Base-by-base conservation (phyloP, 2,329 filamentous ascomycete species). In the Ophiostoma montium region DNA sequence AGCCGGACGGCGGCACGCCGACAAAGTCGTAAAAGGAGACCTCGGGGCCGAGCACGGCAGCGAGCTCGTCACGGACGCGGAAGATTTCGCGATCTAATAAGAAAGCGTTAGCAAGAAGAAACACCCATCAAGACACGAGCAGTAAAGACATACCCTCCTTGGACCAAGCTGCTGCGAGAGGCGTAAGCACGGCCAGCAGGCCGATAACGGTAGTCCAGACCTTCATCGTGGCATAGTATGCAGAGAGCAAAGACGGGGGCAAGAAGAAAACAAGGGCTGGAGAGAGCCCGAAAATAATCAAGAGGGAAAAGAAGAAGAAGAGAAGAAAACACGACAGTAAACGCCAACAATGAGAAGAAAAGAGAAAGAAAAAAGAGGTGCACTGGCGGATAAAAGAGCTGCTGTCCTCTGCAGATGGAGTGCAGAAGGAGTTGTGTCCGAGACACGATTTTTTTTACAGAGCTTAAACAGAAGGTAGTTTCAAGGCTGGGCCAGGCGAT, bases 31-130 rank as follows among this genome's bases (percentile, higher is more conserved):
- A 98, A 68, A 98, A 98, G 58, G 86, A 92, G 52, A 86, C 75
- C 54, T 85, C 82, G 47, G 72, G 60, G 51, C 92, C 88, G 64
- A 95, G 86, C 56, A 80, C 71, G 41, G 78, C 68, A 53, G 76
- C 70, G 50, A 98, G 77, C 64, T 96, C 92, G 68, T 95, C 88
- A 61, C 83, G 83, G 54, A 98, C 75, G 59, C 88, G 85, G 71
- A 98, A 98, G 70, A 98, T 96, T 69, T 98, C 92, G 63, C 94
- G 87, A 68, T 98, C 92, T 94, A 8, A 60, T 94, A 8, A 60
- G 32, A 18, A 12, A 1, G n/a, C 3, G 18, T 46, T 46, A 46
- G 32, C 27, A 21, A 9, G 23, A 23, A 7, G 44, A 13, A 11
- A n/a, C n/a, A n/a, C n/a, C n/a, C 11, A 21, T 15, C 12, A 3